These are phyloP conservation scores for Leucocoprinus sp. DNA, from an alignment of 768 basidiomycete genomes.

Conservation along the genomic window DNA sequence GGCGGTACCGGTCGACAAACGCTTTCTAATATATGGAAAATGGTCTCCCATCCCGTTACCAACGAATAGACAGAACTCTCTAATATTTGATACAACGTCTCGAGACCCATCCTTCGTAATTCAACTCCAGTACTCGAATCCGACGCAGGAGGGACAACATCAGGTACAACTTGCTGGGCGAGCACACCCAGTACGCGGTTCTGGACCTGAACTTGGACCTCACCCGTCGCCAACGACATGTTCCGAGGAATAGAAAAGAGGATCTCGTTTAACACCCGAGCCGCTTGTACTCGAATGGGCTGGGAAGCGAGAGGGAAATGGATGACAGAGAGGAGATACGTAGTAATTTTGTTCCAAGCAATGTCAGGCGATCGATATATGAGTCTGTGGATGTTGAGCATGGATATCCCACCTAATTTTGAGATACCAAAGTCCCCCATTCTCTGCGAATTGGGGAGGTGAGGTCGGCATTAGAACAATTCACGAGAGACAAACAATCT, in stretches of 20 bases:
- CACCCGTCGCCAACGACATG: conserved; percentile 41
- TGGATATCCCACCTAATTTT: conserved; percentile 71
- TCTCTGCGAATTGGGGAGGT: conserved; percentile 37
- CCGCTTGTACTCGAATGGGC: conserved; percentile 80
- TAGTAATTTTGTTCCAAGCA: conserved; percentile 78
- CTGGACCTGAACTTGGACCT: conserved; percentile 66
- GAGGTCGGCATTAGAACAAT: neutral
- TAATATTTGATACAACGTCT: conserved; percentile 83
- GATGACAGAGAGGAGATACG: conserved; percentile 73
- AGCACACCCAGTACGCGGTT: conserved; percentile 81
- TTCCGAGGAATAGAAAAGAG: conserved; percentile 72
- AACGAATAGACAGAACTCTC: conserved; percentile 90
- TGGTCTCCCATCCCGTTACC: conserved; percentile 86
- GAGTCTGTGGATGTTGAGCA: conserved; percentile 81
- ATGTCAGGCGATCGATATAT: conserved; percentile 75
- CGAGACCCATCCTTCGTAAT: conserved; percentile 79
- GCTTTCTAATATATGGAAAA: conserved; percentile 87
- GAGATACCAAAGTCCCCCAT: conserved; percentile 91
- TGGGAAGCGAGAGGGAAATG: conserved; percentile 64
- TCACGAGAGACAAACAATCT: neutral
- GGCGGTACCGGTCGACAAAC: conserved; percentile 52
- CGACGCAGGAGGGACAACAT: conserved; percentile 24
- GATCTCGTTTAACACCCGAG: conserved; percentile 79
- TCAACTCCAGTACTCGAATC: conserved; percentile 54
- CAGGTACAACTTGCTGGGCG: conserved; percentile 63